Base-by-base conservation (phyloP, 2,329 filamentous ascomycete genomes). In the Xylaria sp. region DNA sequence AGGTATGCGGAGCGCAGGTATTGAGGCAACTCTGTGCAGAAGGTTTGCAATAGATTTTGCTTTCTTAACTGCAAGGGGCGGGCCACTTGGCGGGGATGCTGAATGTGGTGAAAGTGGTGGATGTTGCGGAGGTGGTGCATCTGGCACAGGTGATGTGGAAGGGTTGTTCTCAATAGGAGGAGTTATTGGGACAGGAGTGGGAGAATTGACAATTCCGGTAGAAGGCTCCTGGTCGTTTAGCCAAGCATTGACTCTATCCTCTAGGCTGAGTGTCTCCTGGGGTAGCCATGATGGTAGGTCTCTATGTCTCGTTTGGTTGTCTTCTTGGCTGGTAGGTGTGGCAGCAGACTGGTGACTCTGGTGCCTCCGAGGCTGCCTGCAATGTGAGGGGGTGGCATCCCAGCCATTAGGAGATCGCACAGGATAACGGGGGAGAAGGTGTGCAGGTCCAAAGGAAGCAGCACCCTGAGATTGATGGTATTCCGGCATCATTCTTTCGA, bases 1-100 rank as follows among this genome's bases (percentile, higher is more conserved):
- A 17, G 25, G 17, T 6, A 53, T 35, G 57, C 21, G 40, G 8
- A 64, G 28, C 15, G 21, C 43, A 3, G 56, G 17, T 23, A 33
- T 64, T n/a, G 54, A 53, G 25, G 55, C n/a, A 51, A 50, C 46
- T 52, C 21, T 55, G 9, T 35, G 57, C 2, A 65, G 35, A 42
- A 65, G 8, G 14, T 47, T 52, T 58, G 59, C 37, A 40, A 67
- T 45, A n/a, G 59, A 65, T 38, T 55, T 67, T 40, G 38, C 25
- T 47, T 60, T 65, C 45, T 37, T 60, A 23, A 60, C 14, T 17
- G 19, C 21, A 25, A 28, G 19, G 11, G 51, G 38, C 21, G 8
- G 43, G 43, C 55, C 55, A 60, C 64, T 67, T 60, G 62, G 47
- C n/a, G 15, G 9, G 9, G 28, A 9, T 4, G 28, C 5, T 9